These are phyloP conservation scores for Beta vulgaris DNA, from an alignment of 148 eudicot genomes.

Conservation along the genomic window DNA sequence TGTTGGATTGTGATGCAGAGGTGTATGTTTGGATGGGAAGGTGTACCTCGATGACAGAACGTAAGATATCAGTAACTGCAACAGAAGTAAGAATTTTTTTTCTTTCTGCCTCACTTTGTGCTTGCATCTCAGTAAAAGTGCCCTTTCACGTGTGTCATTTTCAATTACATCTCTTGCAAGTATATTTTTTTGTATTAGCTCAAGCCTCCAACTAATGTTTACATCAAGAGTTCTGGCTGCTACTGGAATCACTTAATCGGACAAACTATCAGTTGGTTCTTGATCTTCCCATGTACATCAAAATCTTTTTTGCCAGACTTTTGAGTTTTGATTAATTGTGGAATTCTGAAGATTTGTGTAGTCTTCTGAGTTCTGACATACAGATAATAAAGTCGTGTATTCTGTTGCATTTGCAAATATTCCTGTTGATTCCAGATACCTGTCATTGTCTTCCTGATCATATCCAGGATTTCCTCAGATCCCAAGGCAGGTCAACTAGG, in stretches of 20 bases:
- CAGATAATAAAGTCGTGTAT: neutral
- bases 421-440: neutral
- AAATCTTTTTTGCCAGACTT: neutral
- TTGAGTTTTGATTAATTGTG: neutral
- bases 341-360: neutral
- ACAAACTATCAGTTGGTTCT: neutral
- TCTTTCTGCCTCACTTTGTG: slow-evolving; percentile 1
- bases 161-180: neutral
- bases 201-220: neutral
- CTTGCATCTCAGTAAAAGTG: neutral
- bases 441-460: neutral
- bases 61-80: slow-evolving; percentile 52
- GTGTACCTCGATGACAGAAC: slow-evolving; percentile 50
- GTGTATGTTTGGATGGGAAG: slow-evolving; percentile 79
- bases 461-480: slow-evolving; percentile 16
- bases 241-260: neutral
- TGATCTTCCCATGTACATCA: too few species aligned
- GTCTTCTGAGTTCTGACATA: neutral
- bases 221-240: neutral
- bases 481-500: slow-evolving; percentile 12
- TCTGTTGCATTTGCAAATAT: neutral
- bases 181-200: neutral
- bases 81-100: slow-evolving; percentile 48
- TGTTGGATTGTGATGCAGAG: slow-evolving; percentile 63
- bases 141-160: neutral